These are phyloP conservation scores for Colletotrichum lentis DNA, from an alignment of 2,329 filamentous ascomycete species.

Conservation along the genomic window DNA sequence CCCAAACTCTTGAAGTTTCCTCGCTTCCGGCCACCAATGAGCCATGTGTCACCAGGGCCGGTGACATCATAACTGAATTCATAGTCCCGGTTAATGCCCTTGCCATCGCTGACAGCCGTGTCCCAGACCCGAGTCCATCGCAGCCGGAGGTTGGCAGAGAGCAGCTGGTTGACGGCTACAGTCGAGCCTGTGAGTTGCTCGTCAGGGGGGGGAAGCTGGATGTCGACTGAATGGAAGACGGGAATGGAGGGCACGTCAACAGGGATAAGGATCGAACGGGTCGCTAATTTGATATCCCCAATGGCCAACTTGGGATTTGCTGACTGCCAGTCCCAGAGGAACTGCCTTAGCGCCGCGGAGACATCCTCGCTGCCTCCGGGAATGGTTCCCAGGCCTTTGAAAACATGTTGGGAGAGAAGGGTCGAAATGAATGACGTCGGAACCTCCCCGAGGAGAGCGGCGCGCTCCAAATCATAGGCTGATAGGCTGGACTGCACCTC, in stretches of 20 bases:
- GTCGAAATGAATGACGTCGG: conserved; percentile 57
- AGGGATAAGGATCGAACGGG: conserved; percentile 79
- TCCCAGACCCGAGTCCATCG: conserved; percentile 72
- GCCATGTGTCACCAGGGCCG: conserved; percentile 78
- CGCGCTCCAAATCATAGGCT: conserved; percentile 64
- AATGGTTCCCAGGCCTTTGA: conserved; percentile 58
- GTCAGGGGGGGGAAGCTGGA: conserved; percentile 51
- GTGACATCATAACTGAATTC: conserved; percentile 87
- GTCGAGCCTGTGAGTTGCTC: conserved; percentile 47
- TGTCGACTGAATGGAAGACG: conserved; percentile 81
- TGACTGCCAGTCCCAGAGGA: conserved; percentile 51
- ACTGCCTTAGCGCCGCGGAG: conserved; percentile 42
- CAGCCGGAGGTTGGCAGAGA: conserved; percentile 68
- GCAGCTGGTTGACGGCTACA: conserved; percentile 69
- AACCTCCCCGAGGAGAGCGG: conserved; percentile 61
- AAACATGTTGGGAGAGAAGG: conserved; percentile 58
- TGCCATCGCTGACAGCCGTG: conserved; percentile 49
- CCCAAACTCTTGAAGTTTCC: conserved; percentile 75
- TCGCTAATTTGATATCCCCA: conserved; percentile 43
- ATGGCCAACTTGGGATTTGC: conserved; percentile 47
- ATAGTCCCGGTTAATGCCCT: conserved; percentile 50
- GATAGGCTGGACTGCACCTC: conserved; percentile 56
- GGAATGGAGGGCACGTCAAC: conserved; percentile 87
- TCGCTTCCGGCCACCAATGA: conserved; percentile 82
- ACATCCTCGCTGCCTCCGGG: conserved; percentile 48